phyloP scores from a whole-genome alignment of 495 filamentous ascomycete species.

The Podospora comata region DNA sequence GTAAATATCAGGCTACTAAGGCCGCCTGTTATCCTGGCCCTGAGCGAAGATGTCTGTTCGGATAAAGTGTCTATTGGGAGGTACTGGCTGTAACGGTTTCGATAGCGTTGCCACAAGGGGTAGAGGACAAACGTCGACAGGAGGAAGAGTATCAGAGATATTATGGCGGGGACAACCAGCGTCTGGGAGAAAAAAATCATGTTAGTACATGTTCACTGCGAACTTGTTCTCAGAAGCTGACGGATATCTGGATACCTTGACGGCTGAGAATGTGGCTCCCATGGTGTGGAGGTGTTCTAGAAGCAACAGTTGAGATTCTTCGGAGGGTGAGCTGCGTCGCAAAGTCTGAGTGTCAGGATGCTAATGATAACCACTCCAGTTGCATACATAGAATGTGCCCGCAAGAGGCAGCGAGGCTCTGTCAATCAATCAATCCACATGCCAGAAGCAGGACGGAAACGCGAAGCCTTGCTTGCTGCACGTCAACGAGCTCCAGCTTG shows the following conservation, averaged over 20 bases:
- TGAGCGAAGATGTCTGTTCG: slow-evolving; percentile 57
- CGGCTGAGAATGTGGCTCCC: slow-evolving; percentile 40
- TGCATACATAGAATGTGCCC: background rate
- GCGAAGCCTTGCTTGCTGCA: background rate
- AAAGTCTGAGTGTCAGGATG: background rate
- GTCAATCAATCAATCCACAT: background rate
- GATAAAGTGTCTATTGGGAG: slow-evolving; percentile 65
- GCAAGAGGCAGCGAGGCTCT: background rate
- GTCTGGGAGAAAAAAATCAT: slow-evolving; percentile 50
- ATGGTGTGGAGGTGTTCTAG: slow-evolving; percentile 21
- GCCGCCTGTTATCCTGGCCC: slow-evolving; percentile 56
- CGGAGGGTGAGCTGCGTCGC: background rate
- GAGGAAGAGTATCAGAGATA: slow-evolving; percentile 74
- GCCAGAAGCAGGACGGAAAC: slow-evolving; percentile 1
- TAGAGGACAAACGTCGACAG: slow-evolving; percentile 65
- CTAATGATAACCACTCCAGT: background rate
- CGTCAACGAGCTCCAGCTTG: slow-evolving; percentile 3
- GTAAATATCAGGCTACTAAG: slow-evolving; percentile 56
- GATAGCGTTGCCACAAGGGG: slow-evolving; percentile 73
- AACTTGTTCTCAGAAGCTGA: too few relatives aligned
- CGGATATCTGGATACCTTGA: slow-evolving; percentile 40
- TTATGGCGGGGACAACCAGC: slow-evolving; percentile 70
- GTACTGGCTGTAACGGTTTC: slow-evolving; percentile 68
- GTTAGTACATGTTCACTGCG: background rate
- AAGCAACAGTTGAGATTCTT: background rate